phyloP scores from a whole-genome alignment of 768 basidiomycete species.

The Hysterangium stoloniferum region DNA sequence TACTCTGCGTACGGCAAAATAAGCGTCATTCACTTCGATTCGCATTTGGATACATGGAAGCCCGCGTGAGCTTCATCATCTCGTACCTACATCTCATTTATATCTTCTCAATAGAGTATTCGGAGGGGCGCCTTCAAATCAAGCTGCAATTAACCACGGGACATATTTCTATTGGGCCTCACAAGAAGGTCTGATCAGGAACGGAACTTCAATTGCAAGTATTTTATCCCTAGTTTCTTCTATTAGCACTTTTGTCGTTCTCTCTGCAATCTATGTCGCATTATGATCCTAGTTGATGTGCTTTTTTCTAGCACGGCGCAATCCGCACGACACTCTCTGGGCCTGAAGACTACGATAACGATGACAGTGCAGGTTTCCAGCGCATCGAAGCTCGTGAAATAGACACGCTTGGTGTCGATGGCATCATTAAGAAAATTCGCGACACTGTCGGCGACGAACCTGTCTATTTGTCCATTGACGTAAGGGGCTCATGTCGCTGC shows the following conservation, averaged over 20 bases:
- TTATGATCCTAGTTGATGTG: conserved; percentile 67
- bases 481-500: conserved; percentile 26
- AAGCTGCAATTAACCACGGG: conserved; percentile 77
- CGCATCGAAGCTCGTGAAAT: conserved; percentile 81
- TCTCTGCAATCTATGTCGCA: conserved; percentile 22
- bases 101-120: conserved; percentile 35
- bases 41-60: conserved; percentile 43
- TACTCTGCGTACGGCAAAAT: conserved; percentile 72
- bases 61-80: conserved; percentile 6
- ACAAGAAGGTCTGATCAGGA: conserved; percentile 71
- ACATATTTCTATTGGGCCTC: conserved; percentile 90
- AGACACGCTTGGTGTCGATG: conserved; percentile 66
- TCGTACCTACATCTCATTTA: conserved; percentile 25
- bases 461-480: conserved; percentile 74
- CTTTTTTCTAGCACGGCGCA: conserved; percentile 63
- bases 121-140: conserved; percentile 63
- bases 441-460: conserved; percentile 67
- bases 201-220: conserved; percentile 81
- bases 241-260: conserved; percentile 10
- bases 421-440: conserved; percentile 75
- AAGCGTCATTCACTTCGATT: conserved; percentile 82
- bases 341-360: conserved; percentile 68
- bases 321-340: conserved; percentile 80
- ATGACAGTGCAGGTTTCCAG: conserved; percentile 72
- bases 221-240: conserved; percentile 26